Evolutionary conservation across 495 filamentous ascomycete species (phyloP).

Genomic region (Cudoniella acicularis): DNA sequence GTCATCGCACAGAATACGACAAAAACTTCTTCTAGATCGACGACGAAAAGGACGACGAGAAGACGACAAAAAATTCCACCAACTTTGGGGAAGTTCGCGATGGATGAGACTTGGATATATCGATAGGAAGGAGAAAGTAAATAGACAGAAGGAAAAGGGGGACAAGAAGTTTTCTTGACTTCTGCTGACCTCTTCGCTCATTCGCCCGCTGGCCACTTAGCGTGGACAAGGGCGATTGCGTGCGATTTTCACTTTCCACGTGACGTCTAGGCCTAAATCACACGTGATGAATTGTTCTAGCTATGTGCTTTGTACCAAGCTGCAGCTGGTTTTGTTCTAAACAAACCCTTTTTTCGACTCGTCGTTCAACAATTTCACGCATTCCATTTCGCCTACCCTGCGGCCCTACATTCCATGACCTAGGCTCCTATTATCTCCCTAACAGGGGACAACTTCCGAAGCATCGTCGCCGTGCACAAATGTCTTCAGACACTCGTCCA

Average conservation of each 20-base stretch:
- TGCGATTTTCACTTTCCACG: slow-evolving; percentile 8
- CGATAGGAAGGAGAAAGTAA: not conserved
- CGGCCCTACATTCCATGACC: not conserved
- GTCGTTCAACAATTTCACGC: too few species aligned
- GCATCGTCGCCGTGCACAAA: not conserved
- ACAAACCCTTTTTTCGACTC: too few species aligned
- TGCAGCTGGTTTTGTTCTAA: too few species aligned
- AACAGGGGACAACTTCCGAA: too few species aligned
- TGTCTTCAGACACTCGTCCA: not conserved
- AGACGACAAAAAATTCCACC: slow-evolving; percentile 7
- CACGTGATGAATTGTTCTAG: not conserved
- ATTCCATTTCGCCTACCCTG: too few species aligned
- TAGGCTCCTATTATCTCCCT: too few species aligned
- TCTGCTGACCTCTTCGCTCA: not conserved
- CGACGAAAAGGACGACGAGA: slow-evolving; percentile 10
- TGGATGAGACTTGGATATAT: too few species aligned
- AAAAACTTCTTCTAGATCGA: not conserved
- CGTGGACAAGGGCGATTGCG: slow-evolving; percentile 23
- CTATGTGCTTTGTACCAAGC: not conserved
- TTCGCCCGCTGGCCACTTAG: slow-evolving; percentile 4
- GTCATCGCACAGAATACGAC: slow-evolving; percentile 9
- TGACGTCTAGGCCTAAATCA: not conserved
- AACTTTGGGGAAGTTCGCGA: slow-evolving; percentile 9
- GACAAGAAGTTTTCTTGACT: not conserved
- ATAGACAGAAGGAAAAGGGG: slow-evolving; percentile 3